Conservation (phyloP, 2,329 filamentous ascomycete genomes). For the Alternaria tenuissima region DNA sequence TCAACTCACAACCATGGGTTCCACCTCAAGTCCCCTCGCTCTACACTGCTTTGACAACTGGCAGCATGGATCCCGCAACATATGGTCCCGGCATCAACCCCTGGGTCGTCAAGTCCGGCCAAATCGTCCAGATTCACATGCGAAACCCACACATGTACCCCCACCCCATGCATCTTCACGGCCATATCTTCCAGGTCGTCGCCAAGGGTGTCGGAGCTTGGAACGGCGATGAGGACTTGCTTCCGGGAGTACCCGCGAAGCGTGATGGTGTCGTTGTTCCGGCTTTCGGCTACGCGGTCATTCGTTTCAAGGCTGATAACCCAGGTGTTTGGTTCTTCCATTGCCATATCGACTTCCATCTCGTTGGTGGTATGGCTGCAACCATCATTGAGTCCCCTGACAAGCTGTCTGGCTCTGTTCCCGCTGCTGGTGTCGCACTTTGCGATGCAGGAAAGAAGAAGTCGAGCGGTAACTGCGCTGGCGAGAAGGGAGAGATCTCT, state of each 20-base stretch:
- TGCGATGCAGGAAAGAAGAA: constrained; percentile 18
- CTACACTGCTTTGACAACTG: constrained; percentile 73
- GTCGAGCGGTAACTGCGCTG: constrained; percentile 36
- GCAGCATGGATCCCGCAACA: constrained; percentile 54
- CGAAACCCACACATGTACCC: constrained; percentile 39
- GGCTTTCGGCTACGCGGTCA: constrained; percentile 49
- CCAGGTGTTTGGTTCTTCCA: constrained; percentile 55
- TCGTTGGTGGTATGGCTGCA: constrained; percentile 40
- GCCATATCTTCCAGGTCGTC: constrained; percentile 66
- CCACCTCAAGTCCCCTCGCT: constrained; percentile 77
- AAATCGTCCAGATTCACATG: constrained; percentile 54
- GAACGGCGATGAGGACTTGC: constrained; percentile 28
- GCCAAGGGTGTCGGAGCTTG: constrained; percentile 41
- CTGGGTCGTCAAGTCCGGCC: constrained; percentile 39
- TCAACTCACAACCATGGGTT: constrained; percentile 73
- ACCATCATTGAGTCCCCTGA: constrained; percentile 41
- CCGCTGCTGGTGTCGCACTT: constrained; percentile 18
- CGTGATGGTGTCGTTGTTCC: constrained; percentile 42
- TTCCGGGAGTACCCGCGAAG: constrained; percentile 32
- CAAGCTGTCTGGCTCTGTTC: constrained; percentile 23
- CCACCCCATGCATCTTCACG: constrained; percentile 51
- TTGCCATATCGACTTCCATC: constrained; percentile 46
- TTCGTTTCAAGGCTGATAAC: constrained; percentile 63
- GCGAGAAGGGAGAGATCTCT: constrained; percentile 20
- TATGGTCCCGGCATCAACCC: constrained; percentile 36